phyloP scores from a whole-genome alignment of 768 basidiomycete species.

The Neoboletus brunneissimus region DNA sequence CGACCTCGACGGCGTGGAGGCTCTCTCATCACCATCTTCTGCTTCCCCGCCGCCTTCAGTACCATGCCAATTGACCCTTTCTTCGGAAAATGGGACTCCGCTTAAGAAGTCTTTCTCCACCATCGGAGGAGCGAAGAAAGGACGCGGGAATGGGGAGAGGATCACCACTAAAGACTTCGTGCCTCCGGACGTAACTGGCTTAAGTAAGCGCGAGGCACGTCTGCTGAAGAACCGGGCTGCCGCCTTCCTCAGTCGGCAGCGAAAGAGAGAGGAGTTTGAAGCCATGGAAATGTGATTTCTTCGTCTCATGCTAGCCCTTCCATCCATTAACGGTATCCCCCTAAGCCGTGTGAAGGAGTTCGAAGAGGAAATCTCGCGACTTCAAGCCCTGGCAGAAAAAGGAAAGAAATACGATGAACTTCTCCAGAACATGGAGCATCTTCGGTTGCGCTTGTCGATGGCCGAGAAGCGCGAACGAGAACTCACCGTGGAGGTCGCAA shows the following conservation, averaged over 20 bases:
- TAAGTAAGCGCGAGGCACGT: constrained; percentile 87
- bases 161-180: constrained; percentile 77
- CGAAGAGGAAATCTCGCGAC: constrained; percentile 79
- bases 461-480: constrained; percentile 66
- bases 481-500: constrained; percentile 59
- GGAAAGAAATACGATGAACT: constrained; percentile 41
- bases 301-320: constrained; percentile 5
- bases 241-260: constrained; percentile 86
- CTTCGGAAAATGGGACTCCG: constrained; percentile 31
- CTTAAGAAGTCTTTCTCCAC: constrained; percentile 44
- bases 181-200: constrained; percentile 83
- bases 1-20: constrained; percentile 42
- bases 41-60: constrained; percentile 30
- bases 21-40: constrained; percentile 34
- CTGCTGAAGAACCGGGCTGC: constrained; percentile 91
- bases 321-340: constrained; percentile 18
- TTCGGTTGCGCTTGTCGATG: constrained; percentile 61
- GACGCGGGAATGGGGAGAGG: constrained; percentile 45
- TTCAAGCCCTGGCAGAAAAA: constrained; percentile 56
- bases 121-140: constrained; percentile 44
- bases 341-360: constrained; percentile 77
- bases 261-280: constrained; percentile 92
- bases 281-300: constrained; percentile 80
- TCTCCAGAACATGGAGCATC: constrained; percentile 60
- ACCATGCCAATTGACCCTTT: constrained; percentile 34